These are phyloP conservation scores for Fusarium multiceps DNA, from an alignment of 2,329 filamentous ascomycete species.

Conservation along the genomic window DNA sequence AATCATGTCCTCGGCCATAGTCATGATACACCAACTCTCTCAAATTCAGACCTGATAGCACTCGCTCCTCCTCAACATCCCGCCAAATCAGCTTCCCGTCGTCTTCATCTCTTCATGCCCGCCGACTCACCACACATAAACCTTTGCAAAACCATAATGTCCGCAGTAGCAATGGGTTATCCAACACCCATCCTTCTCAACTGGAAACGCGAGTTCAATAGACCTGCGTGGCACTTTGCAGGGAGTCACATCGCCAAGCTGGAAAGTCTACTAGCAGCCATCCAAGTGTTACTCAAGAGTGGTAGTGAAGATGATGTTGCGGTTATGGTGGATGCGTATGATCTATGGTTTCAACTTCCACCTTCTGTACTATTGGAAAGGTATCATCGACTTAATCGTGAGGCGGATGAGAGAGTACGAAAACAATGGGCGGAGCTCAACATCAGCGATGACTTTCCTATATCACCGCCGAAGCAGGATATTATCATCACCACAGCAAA, in stretches of 20 bases:
- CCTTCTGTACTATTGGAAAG: conserved; percentile 52
- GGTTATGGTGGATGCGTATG: conserved; percentile 54
- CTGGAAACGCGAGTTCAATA: conserved; percentile 54
- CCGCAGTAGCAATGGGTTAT: conserved; percentile 53
- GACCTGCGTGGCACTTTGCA: conserved; percentile 52
- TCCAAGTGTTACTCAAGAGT: conserved; percentile 45
- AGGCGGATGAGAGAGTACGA: conserved; percentile 48
- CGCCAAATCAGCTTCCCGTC: conserved; percentile 30
- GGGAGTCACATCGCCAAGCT: conserved; percentile 55
- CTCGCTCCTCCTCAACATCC: conserved; percentile 15
- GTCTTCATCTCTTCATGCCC: conserved; percentile 53
- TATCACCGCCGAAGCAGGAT: conserved; percentile 47
- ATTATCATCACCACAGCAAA: conserved; percentile 52
- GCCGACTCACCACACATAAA: conserved; percentile 52
- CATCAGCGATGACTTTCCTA: conserved; percentile 41
- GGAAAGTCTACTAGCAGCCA: conserved; percentile 49
- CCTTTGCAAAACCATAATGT: conserved; percentile 55
- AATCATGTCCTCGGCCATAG: neutral
- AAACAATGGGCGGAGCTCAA: conserved; percentile 40
- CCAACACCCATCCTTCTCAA: conserved; percentile 52
- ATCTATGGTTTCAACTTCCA: conserved; percentile 55
- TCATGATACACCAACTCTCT: neutral
- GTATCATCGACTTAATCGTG: conserved; percentile 51
- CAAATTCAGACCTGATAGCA: conserved; percentile 13
- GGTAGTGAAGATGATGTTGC: conserved; percentile 48